Percentiles rank a stretch among this genome's conserved stretches.
phyloP scores from a whole-genome alignment of 1,139 yeast species.

The Geotrichum phurueaensis region DNA sequence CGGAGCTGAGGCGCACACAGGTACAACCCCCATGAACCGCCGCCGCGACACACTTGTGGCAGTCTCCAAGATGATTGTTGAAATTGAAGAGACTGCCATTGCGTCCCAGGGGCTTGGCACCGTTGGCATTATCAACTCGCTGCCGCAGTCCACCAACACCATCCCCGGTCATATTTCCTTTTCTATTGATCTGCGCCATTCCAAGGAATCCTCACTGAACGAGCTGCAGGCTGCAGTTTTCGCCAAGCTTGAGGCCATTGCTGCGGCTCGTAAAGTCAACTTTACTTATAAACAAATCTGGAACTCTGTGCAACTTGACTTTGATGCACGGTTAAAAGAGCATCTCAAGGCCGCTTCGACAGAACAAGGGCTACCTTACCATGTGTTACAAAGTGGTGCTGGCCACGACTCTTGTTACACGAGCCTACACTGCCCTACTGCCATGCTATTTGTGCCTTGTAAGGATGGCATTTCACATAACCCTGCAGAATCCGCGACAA shows the following conservation, averaged over 20 bases:
- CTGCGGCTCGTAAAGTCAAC: constrained; percentile 38
- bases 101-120: constrained; percentile 50
- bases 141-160: constrained; percentile 60
- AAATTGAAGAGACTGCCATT: constrained; percentile 52
- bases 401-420: constrained; percentile 69
- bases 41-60: constrained; percentile 60
- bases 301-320: constrained; percentile 50
- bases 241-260: constrained; percentile 38
- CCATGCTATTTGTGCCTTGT: constrained; percentile 71
- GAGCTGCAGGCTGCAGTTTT: constrained; percentile 41
- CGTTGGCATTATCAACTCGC: constrained; percentile 51
- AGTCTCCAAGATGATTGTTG: constrained; percentile 50
- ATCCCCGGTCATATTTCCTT: constrained; percentile 57
- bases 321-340: constrained; percentile 45
- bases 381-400: constrained; percentile 58
- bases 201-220: constrained; percentile 42
- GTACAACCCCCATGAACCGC: constrained; percentile 62
- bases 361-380: constrained; percentile 44
- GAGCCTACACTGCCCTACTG: constrained; percentile 52
- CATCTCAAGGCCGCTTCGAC: constrained; percentile 49
- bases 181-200: constrained; percentile 54
- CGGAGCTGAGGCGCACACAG: constrained; percentile 67
- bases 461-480: constrained; percentile 66
- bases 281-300: constrained; percentile 41
- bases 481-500: constrained; percentile 59